Conservation (phyloP, 306 rosid genomes). For the Aeschynomene evenia region DNA sequence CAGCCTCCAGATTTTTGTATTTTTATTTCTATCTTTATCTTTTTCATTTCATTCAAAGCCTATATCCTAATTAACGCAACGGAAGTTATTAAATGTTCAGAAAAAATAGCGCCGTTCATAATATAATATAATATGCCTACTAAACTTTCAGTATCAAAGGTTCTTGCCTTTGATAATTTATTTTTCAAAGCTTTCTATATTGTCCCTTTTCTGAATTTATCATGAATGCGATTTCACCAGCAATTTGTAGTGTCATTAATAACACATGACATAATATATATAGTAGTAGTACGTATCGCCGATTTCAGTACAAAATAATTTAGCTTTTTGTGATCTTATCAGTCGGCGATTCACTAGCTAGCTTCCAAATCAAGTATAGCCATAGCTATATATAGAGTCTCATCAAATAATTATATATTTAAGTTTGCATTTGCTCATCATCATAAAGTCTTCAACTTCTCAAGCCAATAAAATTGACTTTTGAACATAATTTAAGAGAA, state of each 20-base stretch:
- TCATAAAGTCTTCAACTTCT: no score
- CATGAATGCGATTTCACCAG: slow-evolving; percentile 37
- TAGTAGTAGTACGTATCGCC: not conserved
- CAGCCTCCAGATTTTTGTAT: not conserved
- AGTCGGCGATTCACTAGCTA: not conserved
- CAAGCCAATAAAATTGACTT: not conserved
- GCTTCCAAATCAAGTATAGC: not conserved
- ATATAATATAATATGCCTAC: not conserved
- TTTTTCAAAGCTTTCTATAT: not conserved
- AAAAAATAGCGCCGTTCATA: not conserved
- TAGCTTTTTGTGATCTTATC: not conserved
- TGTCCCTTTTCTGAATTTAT: not conserved
- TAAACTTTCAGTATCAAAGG: not conserved
- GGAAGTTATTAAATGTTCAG: not conserved
- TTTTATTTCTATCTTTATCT: no score
- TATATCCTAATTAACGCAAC: not conserved
- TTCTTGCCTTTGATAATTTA: no score
- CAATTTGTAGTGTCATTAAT: slow-evolving; percentile 32
- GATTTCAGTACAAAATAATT: not conserved
- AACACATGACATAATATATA: no score
- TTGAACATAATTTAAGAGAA: not conserved
- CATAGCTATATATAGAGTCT: no score
- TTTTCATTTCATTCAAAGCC: slow-evolving; percentile 8
- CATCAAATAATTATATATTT: not conserved
- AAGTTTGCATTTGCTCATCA: not conserved